Evolutionary conservation across 2,329 filamentous ascomycete genomes (phyloP), one percentile per base, ranked within the genome.

Genomic region (Akanthomyces muscarius): DNA sequence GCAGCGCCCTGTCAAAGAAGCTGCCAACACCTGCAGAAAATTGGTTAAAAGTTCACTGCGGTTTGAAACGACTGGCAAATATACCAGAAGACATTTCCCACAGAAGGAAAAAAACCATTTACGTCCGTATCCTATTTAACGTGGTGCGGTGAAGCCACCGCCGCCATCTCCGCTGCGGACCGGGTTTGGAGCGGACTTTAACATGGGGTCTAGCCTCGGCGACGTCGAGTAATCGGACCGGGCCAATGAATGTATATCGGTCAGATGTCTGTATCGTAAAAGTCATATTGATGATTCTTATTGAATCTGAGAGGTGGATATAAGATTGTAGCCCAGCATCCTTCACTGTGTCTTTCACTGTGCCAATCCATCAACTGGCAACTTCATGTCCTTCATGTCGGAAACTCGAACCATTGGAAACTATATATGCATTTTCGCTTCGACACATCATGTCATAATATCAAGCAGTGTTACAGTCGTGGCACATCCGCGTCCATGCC

Each of bases 401-500:
- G n/a, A 16, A 14, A 42, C 4, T 11, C 36, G 14, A 41, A 4
- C 21, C 23, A 6, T 55, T 30, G 1, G 0, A 33, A 44, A 41
- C 36, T 28, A 41, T 5, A n/a, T 14, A 1, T 57, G 41, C 18
- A 30, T 13, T 2, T 36, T 33, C 11, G 28, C 16, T 11, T 38
- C 21, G 4, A 28, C 16, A 44, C 2, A 30, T 38, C 8, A 38
- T 10, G 8, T 21, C 45, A 59, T 28, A 41, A 41, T 10, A 8
- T 33, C 21, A 18, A 42, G 16, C n/a, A 52, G 8, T 71, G 7
- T 53, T 66, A 77, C 21, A 78, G 64, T 38, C 77, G 73, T 30
- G 77, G 76, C 36, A 76, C 63, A 64, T 78, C 75, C 36, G 73
- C 72, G 23, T 77, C 76, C 25, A 71, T 68, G 45, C 73, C 74